Conservation (phyloP, 2,329 filamentous ascomycete species). For the Parastagonospora avenae region DNA sequence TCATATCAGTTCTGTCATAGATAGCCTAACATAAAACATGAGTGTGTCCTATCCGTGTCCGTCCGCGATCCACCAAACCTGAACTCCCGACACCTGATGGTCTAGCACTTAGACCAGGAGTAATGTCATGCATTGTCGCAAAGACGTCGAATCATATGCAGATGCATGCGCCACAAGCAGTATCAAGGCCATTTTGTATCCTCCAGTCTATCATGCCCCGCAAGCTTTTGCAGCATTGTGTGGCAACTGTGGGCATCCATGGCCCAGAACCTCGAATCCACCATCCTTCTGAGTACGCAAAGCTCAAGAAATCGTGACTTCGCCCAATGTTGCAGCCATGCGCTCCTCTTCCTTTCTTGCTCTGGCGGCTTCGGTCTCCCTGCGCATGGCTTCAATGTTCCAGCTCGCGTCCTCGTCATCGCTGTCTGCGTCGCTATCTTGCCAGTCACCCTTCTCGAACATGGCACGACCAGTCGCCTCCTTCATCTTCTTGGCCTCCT, state of each 20-base stretch:
- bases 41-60: background rate
- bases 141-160: background rate
- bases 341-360: slow-evolving; percentile 79
- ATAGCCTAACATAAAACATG: background rate
- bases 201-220: slow-evolving; percentile 11
- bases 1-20: background rate
- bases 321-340: slow-evolving; percentile 41
- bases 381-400: slow-evolving; percentile 81
- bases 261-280: slow-evolving; percentile 5
- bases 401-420: slow-evolving; percentile 69
- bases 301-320: slow-evolving; percentile 27
- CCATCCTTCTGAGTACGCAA: background rate
- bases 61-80: background rate
- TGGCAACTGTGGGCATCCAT: slow-evolving; percentile 16
- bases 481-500: slow-evolving; percentile 87
- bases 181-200: background rate
- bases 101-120: slow-evolving; percentile 8
- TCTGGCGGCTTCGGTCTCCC: slow-evolving; percentile 80
- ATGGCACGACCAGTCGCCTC: slow-evolving; percentile 93
- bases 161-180: background rate
- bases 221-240: slow-evolving; percentile 45
- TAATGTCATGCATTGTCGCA: slow-evolving; percentile 2
- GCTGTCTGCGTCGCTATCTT: slow-evolving; percentile 59
- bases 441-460: slow-evolving; percentile 97
- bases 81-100: slow-evolving; percentile 5